Evolutionary conservation across 2,329 filamentous ascomycete genomes (phyloP).

Genomic region (Cytospora leucostoma): DNA sequence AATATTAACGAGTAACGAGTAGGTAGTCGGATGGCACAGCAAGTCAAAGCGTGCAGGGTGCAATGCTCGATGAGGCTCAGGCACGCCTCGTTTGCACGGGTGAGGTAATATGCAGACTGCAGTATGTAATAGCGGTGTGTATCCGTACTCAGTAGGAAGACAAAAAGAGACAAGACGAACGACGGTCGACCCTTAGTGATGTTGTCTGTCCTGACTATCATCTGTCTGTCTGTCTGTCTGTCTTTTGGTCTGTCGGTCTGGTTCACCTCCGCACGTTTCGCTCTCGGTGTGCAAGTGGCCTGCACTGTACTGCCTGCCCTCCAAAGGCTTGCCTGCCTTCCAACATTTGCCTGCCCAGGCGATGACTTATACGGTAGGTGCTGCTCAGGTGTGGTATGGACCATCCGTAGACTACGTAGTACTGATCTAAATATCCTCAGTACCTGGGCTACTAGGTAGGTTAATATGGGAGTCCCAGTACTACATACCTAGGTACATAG

Average conservation of each 20-base stretch:
- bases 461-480: too few relatives aligned
- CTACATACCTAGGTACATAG: too few relatives aligned
- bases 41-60: conserved; percentile 30
- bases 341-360: neutral
- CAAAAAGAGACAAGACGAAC: conserved; percentile 17
- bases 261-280: conserved; percentile 6
- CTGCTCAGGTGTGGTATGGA: too few relatives aligned
- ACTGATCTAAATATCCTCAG: too few relatives aligned
- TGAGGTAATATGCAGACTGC: conserved; percentile 22
- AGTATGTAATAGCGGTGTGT: conserved; percentile 30
- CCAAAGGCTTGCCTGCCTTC: conserved; percentile 4
- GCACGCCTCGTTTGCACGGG: conserved; percentile 6
- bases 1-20: neutral
- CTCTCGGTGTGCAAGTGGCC: neutral
- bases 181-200: conserved; percentile 4
- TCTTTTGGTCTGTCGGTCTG: conserved; percentile 11
- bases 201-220: neutral
- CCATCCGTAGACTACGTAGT: too few relatives aligned
- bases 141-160: neutral
- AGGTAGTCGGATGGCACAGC: conserved; percentile 28
- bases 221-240: neutral
- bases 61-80: neutral
- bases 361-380: conserved; percentile 2
- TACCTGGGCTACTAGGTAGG: too few relatives aligned
- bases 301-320: conserved; percentile 18